Conservation (phyloP, 495 filamentous ascomycete genomes). For the Aspergillus saccharolyticus region DNA sequence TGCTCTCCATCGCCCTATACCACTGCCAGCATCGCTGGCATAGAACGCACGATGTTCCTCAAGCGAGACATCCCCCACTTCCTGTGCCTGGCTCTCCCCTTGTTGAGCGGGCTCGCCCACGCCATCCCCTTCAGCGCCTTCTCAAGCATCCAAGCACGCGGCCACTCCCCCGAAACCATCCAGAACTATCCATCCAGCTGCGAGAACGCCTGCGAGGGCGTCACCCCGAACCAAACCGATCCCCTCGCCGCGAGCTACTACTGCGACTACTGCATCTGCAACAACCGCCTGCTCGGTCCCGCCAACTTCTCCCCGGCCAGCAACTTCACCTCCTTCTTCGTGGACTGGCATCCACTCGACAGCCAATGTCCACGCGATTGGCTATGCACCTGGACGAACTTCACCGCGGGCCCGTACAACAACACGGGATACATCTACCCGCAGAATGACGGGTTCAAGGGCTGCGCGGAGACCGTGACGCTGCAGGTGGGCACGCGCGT, state of each 20-base stretch:
- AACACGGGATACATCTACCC: neutral
- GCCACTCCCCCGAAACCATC: neutral
- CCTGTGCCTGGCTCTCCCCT: neutral
- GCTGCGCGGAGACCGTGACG: neutral
- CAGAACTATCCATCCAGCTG: neutral
- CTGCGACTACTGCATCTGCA: conserved; percentile 1
- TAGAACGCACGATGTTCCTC: too few species aligned
- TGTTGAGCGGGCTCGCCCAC: neutral
- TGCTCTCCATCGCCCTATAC: too few species aligned
- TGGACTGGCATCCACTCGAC: neutral
- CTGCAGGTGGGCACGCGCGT: conserved; percentile 12
- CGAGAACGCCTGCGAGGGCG: neutral
- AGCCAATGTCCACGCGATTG: neutral
- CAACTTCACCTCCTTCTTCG: neutral
- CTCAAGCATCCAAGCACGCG: neutral
- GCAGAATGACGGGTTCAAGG: neutral
- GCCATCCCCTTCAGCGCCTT: neutral
- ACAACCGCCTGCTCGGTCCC: neutral
- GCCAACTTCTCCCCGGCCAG: neutral
- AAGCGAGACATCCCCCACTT: neutral
- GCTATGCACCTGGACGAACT: conserved; percentile 1
- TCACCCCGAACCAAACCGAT: neutral
- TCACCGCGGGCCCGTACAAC: neutral
- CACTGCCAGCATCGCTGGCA: too few species aligned
- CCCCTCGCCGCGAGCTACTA: neutral